Base-by-base conservation (phyloP, 768 basidiomycete genomes). In the Boletus vinaceobasis region DNA sequence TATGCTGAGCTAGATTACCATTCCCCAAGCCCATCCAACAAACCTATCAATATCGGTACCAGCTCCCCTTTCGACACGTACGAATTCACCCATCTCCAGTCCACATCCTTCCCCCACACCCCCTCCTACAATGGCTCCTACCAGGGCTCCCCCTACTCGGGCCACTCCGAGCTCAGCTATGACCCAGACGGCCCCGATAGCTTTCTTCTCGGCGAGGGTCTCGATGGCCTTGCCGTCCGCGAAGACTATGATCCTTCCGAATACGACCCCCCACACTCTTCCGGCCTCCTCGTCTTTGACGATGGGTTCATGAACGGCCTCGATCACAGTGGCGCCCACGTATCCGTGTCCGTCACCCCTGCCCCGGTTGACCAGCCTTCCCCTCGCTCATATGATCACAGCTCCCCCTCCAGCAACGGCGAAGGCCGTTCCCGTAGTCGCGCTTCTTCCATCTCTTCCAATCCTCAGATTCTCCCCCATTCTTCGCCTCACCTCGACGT, bases 221-320 rank as follows among this genome's bases (percentile, higher is more conserved):
- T 72, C 23, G 69, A 70, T 43, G 67, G 58, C 58, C 68, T 69
- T 60, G 65, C 67, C 51, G 61, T 51, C 65, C 64, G 65, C 56
- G 62, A 71, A 69, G 85, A 83, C 31, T 90, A 91, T 79, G 83
- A 90, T 66, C 88, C 89, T 5, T 69, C 80, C 29, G 85, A 90
- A 52, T 90, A 82, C 76, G 89, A 91, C 72, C 64, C 73, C 5
- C 84, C 86, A 19, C 68, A 76, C 54, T 72, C 73, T 1, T 65
- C 78, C 32, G 63, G 68, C 27, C 77, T 84, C 11, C 77, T 90
- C 60, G 80, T 87, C 73, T 84, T 86, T 68, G 80, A 85, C 63
- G 57, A 61, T 62, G 78, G 79, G 11, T 83, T 65, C 57, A 76
- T 79, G 59, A 60, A 69, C 31, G 56, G 57, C 27, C 55, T 73